A percentile compares a stretch with the other conserved stretches of the same genome.
Evolutionary conservation across 306 rosid species (phyloP).

Genomic region (Vicia faba): DNA sequence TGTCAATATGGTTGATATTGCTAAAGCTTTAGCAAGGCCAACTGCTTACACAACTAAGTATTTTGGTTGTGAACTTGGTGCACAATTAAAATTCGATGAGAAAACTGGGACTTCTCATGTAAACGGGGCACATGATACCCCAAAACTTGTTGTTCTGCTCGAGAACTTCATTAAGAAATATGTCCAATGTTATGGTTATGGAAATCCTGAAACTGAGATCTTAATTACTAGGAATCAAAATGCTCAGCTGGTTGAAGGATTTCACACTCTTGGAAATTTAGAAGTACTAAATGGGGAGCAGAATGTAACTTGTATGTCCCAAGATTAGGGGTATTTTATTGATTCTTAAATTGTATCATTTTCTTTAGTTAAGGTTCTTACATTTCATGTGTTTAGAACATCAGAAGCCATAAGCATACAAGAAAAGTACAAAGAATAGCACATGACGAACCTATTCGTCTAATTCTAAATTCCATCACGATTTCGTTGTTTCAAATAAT

Average conservation of each 20-base stretch:
- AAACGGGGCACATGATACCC: conserved; percentile 71
- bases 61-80: conserved; percentile 72
- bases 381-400: conserved; percentile 12
- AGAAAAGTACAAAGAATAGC: too few relatives aligned
- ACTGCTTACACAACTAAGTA: conserved; percentile 67
- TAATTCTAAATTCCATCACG: too few relatives aligned
- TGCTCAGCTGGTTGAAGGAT: conserved; percentile 28
- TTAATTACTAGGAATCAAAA: conserved; percentile 56
- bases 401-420: conserved; percentile 31
- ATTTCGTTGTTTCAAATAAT: too few relatives aligned
- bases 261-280: conserved; percentile 17
- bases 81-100: conserved; percentile 72
- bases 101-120: conserved; percentile 67
- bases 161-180: conserved; percentile 69
- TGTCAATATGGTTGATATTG: conserved; percentile 74
- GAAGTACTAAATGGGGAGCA: conserved; percentile 16
- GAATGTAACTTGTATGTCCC: conserved; percentile 30
- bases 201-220: conserved; percentile 72
- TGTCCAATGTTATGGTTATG: conserved; percentile 69
- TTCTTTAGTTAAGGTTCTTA: background rate
- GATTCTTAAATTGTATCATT: background rate
- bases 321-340: conserved; percentile 22
- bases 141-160: conserved; percentile 71
- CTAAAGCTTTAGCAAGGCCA: conserved; percentile 73
- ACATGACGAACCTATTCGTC: too few relatives aligned